phyloP scores from a whole-genome alignment of 345 rosid species.

The Eucalyptus albens region DNA sequence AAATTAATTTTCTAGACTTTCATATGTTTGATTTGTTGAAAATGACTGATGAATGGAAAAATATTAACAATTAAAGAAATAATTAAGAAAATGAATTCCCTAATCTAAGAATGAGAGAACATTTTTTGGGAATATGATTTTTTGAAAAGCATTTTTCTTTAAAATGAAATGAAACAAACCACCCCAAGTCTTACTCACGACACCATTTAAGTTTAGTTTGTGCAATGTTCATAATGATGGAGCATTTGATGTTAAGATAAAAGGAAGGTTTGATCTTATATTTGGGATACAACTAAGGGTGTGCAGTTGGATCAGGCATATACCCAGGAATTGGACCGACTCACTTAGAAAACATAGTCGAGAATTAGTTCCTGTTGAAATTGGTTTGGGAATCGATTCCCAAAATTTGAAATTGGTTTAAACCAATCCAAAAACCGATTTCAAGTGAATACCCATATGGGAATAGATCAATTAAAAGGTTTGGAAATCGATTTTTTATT shows the following conservation, averaged over 20 bases:
- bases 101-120: not conserved
- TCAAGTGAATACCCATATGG: no score
- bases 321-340: fast-evolving
- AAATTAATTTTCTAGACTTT: not conserved
- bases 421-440: no score
- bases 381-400: fast-evolving
- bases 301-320: no score
- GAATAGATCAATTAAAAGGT: no score
- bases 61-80: not conserved
- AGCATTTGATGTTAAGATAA: not conserved
- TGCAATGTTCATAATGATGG: not conserved
- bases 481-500: no score
- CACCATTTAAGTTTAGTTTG: not conserved
- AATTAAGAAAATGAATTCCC: not conserved
- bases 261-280: not conserved
- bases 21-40: not conserved
- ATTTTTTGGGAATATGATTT: not conserved
- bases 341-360: no score
- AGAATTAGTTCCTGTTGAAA: no score
- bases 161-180: not conserved
- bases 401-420: no score
- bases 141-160: not conserved
- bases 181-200: not conserved
- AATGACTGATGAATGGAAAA: not conserved
- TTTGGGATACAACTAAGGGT: no score